Percentiles rank a stretch among this genome's conserved stretches.
These are phyloP conservation scores for Carex pumila DNA, from an alignment of 176 grass and related monocot species.

Conservation along the genomic window DNA sequence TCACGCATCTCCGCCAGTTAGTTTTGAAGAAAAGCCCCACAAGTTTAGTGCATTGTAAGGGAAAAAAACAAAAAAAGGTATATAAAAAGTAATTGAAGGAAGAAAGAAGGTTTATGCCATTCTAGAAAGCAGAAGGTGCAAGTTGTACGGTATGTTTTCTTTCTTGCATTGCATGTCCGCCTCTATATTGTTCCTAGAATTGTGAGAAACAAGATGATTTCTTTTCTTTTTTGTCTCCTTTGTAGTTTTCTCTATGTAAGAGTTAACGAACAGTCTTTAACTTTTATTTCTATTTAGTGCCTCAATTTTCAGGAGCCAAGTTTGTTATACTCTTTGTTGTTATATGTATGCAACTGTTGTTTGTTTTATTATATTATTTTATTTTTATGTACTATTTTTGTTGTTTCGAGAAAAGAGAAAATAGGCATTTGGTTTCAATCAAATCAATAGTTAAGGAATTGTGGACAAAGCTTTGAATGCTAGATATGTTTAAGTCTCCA, in stretches of 20 bases:
- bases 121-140: background rate
- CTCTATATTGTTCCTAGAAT: background rate
- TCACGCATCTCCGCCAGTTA: background rate
- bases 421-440: background rate
- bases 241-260: background rate
- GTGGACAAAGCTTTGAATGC: background rate
- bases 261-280: background rate
- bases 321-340: background rate
- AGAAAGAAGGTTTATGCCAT: background rate
- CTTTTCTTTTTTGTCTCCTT: background rate
- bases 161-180: background rate
- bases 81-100: background rate
- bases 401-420: background rate
- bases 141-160: background rate
- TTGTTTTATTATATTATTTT: background rate
- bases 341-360: background rate
- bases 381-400: background rate
- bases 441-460: background rate
- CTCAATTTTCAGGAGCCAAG: background rate
- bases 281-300: background rate
- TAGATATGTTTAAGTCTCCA: background rate
- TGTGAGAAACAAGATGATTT: no score
- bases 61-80: background rate
- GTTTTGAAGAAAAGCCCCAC: background rate
- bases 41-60: background rate